Evolutionary conservation across 108 stramenopile genomes (phyloP), one percentile per base, ranked within the genome.

Genomic region (Phaeodactylum tricornutum): DNA sequence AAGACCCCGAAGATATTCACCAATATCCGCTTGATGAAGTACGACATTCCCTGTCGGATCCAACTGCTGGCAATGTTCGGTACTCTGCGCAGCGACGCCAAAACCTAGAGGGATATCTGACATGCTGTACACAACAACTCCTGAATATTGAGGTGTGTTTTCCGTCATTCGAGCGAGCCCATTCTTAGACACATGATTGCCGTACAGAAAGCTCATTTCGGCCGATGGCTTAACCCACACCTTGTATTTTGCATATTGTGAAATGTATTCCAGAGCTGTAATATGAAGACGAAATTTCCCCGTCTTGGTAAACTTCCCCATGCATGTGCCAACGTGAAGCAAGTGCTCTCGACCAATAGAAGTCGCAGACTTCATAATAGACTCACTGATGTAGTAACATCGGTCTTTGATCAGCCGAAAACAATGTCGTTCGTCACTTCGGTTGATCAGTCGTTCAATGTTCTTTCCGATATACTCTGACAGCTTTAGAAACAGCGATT

Each of bases 191-290:
- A 99, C 73, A 67, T 99, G 87, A 71, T 97, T 97, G 41, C 98
- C 98, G 62, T 99, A 99, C 39, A 99, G 65, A 62, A 97, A 99
- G 21, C 73, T 76, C 96, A 98, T 97, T 79, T 99, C 98, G 15
- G 95, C 81, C 47, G 76, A 80, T 33, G 94, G 88, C 64, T 99
- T 99, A 7, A 99, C 87, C 98, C 98, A 99, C 17, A 99, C 98
- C 61, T 99, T 97, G 85, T 90, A 73, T 69, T 91, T 87, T 50
- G 93, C 89, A 58, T 97, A 92, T 65, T 96, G 92, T 32, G 92
- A 65, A 38, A 99, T 47, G 62, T 93, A 92, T 65, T 97, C 98
- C 53, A 97, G 66, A 29, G 89, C 79, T 22, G 95, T 95, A 47
- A 96, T 88, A 57, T 93, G 91, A 62, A 98, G 70, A 43, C 87